Evolutionary conservation across 2,329 filamentous ascomycete genomes (phyloP).

Genomic region (Cladosporium colombiae): DNA sequence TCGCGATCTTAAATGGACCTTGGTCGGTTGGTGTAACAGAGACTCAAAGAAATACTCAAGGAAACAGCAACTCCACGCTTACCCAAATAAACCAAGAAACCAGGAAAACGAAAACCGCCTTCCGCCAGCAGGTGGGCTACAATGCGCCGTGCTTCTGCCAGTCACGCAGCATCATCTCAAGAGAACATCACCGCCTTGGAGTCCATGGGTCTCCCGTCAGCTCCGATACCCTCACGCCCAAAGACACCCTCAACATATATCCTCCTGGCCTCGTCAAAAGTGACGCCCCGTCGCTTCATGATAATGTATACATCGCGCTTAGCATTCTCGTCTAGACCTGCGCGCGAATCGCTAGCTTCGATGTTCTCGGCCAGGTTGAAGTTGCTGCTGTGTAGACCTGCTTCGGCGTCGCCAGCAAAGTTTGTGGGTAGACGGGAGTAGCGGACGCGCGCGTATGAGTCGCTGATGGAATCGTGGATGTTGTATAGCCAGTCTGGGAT

Average conservation of each 20-base stretch:
- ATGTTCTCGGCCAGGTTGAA: constrained; percentile 86
- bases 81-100: not conserved
- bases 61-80: constrained; percentile 11
- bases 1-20: not conserved
- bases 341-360: constrained; percentile 72
- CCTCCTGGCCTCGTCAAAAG: constrained; percentile 87
- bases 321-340: constrained; percentile 75
- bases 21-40: not conserved
- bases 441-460: constrained; percentile 56
- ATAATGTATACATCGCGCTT: constrained; percentile 84
- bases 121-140: not conserved
- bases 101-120: not conserved
- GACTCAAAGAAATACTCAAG: not conserved
- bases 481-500: constrained; percentile 58
- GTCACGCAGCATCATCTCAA: constrained; percentile 40
- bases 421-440: constrained; percentile 73
- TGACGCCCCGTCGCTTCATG: constrained; percentile 81
- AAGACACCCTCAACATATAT: constrained; percentile 85
- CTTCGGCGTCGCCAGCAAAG: constrained; percentile 84
- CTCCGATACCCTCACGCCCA: constrained; percentile 80
- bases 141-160: not conserved
- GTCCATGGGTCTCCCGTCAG: constrained; percentile 84
- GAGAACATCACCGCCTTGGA: constrained; percentile 96
- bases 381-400: constrained; percentile 76
- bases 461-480: constrained; percentile 42